A percentile compares a stretch with the other conserved stretches of the same genome.
Conservation (phyloP, 306 rosid species). For the Delonix regia region DNA sequence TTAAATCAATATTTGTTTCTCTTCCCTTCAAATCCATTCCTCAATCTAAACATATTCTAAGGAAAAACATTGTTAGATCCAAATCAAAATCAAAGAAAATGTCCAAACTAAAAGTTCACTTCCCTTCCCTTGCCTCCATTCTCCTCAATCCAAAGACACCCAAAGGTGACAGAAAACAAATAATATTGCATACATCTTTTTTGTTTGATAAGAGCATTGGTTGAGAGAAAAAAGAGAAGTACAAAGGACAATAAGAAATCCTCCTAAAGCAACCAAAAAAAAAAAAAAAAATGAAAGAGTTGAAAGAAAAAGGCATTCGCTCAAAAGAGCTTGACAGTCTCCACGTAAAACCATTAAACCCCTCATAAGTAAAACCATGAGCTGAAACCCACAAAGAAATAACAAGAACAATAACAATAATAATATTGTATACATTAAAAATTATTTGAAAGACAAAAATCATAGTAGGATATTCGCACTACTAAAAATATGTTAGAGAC, state of each 20-base stretch:
- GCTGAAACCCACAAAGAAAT: slow-evolving; percentile 29
- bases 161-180: slow-evolving; percentile 24
- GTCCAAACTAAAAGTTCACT: neutral
- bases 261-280: neutral
- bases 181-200: neutral
- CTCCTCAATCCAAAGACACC: neutral
- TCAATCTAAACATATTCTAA: neutral
- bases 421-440: neutral
- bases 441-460: neutral
- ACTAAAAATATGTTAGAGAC: neutral
- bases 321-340: neutral
- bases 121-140: neutral
- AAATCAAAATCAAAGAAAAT: neutral
- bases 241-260: slow-evolving; percentile 1
- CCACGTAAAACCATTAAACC: neutral
- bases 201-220: neutral
- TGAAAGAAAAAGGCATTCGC: neutral
- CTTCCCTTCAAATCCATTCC: neutral
- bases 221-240: neutral
- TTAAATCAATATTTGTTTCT: neutral
- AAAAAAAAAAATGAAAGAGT: neutral
- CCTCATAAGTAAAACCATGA: neutral
- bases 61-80: neutral
- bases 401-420: no score
- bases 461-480: neutral